Conservation (phyloP, 768 basidiomycete species). For the Tremella yokohamensis region DNA sequence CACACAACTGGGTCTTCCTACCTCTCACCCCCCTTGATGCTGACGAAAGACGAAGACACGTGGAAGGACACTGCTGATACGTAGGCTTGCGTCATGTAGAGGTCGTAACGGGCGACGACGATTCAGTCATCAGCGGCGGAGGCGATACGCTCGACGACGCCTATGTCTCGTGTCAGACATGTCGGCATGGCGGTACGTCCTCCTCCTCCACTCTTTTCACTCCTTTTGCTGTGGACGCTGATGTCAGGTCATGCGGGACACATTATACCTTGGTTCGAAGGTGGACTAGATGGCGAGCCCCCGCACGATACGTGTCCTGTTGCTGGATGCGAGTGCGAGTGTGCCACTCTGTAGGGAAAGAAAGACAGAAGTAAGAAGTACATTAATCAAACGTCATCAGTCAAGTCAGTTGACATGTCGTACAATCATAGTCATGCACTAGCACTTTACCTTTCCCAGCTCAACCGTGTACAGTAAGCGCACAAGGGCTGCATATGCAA, state of each 20-base stretch:
- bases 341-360: conserved; percentile 28
- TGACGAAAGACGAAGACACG: too few relatives aligned
- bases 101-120: not conserved
- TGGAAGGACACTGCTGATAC: too few relatives aligned
- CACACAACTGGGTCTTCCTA: not conserved
- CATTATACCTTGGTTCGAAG: conserved; percentile 50
- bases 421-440: too few relatives aligned
- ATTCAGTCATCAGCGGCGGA: not conserved
- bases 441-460: too few relatives aligned
- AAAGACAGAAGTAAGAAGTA: too few relatives aligned
- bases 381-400: too few relatives aligned
- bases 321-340: conserved; percentile 43
- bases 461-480: too few relatives aligned
- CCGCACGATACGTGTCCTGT: conserved; percentile 44
- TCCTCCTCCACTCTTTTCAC: not conserved
- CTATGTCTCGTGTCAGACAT: conserved; percentile 43
- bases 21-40: not conserved
- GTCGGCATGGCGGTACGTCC: conserved; percentile 40
- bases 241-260: conserved; percentile 43
- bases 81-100: not conserved
- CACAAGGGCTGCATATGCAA: too few relatives aligned
- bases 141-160: conserved; percentile 40
- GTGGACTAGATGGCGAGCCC: conserved; percentile 37
- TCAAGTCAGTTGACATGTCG: too few relatives aligned
- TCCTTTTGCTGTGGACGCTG: not conserved